These are phyloP conservation scores for Collybiopsis confluens DNA, from an alignment of 768 basidiomycete genomes.

Conservation along the genomic window DNA sequence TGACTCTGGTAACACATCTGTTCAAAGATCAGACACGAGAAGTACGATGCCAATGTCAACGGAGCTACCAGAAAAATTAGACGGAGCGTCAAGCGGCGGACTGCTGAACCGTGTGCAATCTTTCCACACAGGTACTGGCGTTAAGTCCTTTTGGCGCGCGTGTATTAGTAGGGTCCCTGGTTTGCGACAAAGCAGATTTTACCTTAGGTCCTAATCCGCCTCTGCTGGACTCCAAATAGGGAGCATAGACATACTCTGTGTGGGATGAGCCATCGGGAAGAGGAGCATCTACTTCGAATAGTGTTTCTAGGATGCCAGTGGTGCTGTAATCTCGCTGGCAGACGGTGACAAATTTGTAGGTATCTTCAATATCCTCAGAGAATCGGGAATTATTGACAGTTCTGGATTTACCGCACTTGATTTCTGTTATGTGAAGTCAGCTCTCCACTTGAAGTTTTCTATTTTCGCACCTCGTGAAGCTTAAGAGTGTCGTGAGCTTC, in stretches of 20 bases:
- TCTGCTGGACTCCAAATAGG: background rate
- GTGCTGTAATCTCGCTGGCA: constrained; percentile 1
- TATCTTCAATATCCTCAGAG: background rate
- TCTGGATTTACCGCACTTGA: background rate
- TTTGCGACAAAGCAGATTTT: background rate
- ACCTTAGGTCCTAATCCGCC: constrained; percentile 5
- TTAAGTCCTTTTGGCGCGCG: background rate
- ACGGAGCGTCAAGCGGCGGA: too few species aligned
- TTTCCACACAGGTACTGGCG: background rate
- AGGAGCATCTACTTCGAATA: constrained; percentile 2
- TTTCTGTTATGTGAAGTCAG: background rate
- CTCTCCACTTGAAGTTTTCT: too few species aligned
- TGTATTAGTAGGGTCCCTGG: background rate
- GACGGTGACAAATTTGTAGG: background rate
- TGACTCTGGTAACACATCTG: background rate
- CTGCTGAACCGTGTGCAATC: background rate
- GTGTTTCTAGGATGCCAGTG: background rate
- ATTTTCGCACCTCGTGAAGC: background rate
- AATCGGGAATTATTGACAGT: background rate
- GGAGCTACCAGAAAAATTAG: background rate
- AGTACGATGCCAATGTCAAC: background rate
- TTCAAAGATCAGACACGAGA: background rate
- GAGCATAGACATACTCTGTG: constrained; percentile 9
- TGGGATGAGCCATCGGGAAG: background rate
- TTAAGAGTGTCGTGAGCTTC: constrained; percentile 1